Evolutionary conservation across 2,329 filamentous ascomycete genomes (phyloP).

Genomic region (Paradendryphiella salina): DNA sequence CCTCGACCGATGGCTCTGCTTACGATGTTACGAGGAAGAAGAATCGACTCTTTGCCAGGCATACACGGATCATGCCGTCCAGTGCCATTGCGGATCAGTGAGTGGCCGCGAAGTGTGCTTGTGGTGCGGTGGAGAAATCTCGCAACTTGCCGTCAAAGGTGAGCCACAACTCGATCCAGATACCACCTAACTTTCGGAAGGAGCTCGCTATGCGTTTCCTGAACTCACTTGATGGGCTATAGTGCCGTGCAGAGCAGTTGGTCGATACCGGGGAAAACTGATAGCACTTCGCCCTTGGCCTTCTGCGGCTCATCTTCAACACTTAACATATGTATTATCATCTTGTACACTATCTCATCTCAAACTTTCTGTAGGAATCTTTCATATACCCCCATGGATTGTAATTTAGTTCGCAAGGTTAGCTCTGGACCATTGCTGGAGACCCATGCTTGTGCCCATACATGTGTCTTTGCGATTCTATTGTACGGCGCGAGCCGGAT

Average conservation of each 20-base stretch:
- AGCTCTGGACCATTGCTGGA: no score
- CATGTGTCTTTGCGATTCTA: no score
- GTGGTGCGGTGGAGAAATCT: constrained; percentile 23
- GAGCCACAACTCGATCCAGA: background rate
- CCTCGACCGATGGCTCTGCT: constrained; percentile 29
- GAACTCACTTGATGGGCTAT: background rate
- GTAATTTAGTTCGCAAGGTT: background rate
- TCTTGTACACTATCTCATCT: background rate
- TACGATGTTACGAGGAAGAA: constrained; percentile 26
- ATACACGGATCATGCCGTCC: constrained; percentile 1
- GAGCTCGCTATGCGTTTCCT: background rate
- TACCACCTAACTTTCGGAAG: background rate
- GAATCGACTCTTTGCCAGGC: constrained; percentile 6
- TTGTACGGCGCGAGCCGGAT: no score
- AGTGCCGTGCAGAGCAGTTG: background rate
- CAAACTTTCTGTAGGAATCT: background rate
- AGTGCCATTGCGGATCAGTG: constrained; percentile 16
- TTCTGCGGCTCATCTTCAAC: background rate
- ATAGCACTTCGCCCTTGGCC: background rate
- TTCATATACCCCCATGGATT: background rate
- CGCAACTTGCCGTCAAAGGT: background rate
- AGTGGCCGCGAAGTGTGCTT: constrained; percentile 14
- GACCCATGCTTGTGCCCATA: no score
- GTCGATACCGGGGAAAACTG: background rate
- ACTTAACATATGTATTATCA: background rate